Evolutionary conservation across 2,329 filamentous ascomycete species (phyloP), one percentile per base, ranked within the genome.

Genomic region (Mycosphaerella sp.): DNA sequence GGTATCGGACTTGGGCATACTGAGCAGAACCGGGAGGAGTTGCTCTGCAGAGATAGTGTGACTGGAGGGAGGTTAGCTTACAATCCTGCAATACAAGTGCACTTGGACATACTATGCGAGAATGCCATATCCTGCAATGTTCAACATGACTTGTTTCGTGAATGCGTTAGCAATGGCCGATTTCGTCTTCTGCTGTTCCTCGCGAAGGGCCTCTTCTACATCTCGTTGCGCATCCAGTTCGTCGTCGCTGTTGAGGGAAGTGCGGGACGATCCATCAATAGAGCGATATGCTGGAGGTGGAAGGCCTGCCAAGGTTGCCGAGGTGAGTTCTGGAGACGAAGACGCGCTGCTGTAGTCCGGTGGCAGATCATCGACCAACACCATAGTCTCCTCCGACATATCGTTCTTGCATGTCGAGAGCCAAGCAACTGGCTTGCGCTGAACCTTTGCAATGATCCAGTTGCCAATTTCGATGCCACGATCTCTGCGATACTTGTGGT

Each of bases 11-110:
- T 78, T 66, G 63, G 77, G 67, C 40, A 87, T 87, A 68, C 87
- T 91, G 65, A 98, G 81, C 61, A 98, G 89, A 1, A 96, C 87
- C 0, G 93, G 91, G 61, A 97, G 84, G 43, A 97, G 79, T 65
- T 95, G 87, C 70, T 98, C 93, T 62, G 95, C 93, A 0, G 90
- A 94, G 71, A 98, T 96, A 10, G 91, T 96, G 72, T 97, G 91
- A 73, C 90, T 95, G 64, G 55, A 25, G 10, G 10, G 12, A 34
- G 10, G 27, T 48, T 41, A 48, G 46, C 44, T 30, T 5, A 25
- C 7, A 1, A 25, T 25, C 21, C 21, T 4, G 21, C 21, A 25
- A 25, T 25, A 25, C 21, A 6, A 6, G 21, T 25, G 21, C 25
- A 27, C 16, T 37, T 39, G 50, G 49, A 84, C 89, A 81, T 79